Evolutionary conservation across 2,329 filamentous ascomycete species (phyloP).

Genomic region (Exophiala xenobiotica): DNA sequence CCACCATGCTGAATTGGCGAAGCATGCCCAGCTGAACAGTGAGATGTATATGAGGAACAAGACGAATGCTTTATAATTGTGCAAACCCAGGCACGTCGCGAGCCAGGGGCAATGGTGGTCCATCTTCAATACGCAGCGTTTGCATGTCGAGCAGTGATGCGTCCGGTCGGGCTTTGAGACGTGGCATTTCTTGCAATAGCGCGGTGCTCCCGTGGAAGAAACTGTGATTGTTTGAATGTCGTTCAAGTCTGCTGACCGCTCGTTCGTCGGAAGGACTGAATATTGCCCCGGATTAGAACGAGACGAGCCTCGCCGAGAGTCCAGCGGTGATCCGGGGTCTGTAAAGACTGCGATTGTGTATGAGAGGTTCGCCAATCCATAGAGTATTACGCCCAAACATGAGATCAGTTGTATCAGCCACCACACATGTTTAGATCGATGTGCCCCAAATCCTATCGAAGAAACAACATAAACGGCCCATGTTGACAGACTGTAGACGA

Average conservation of each 20-base stretch:
- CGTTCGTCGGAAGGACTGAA: slow-evolving; percentile 74
- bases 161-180: slow-evolving; percentile 90
- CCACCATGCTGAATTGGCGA: slow-evolving; percentile 75
- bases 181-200: slow-evolving; percentile 98
- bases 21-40: slow-evolving; percentile 78
- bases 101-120: slow-evolving; percentile 99
- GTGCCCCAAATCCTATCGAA: slow-evolving; percentile 57
- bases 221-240: slow-evolving; percentile 80
- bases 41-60: slow-evolving; percentile 89
- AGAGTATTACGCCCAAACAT: slow-evolving; percentile 67
- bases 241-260: slow-evolving; percentile 44
- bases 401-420: slow-evolving; percentile 45
- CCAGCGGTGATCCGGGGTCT: slow-evolving; percentile 69
- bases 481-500: slow-evolving; percentile 85
- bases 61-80: slow-evolving; percentile 94
- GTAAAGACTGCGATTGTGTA: slow-evolving; percentile 95
- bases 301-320: slow-evolving; percentile 7
- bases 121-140: slow-evolving; percentile 96
- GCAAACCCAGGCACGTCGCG: slow-evolving; percentile 88
- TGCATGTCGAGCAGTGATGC: slow-evolving; percentile 95
- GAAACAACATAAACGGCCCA: slow-evolving; percentile 91
- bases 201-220: slow-evolving; percentile 80
- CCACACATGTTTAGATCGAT: slow-evolving; percentile 22
- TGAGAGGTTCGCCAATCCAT: slow-evolving; percentile 76
- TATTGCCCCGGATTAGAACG: slow-evolving; percentile 53